These are phyloP conservation scores for Pythium coloratum DNA, from an alignment of 352 stramenopile genomes.

Conservation along the genomic window DNA sequence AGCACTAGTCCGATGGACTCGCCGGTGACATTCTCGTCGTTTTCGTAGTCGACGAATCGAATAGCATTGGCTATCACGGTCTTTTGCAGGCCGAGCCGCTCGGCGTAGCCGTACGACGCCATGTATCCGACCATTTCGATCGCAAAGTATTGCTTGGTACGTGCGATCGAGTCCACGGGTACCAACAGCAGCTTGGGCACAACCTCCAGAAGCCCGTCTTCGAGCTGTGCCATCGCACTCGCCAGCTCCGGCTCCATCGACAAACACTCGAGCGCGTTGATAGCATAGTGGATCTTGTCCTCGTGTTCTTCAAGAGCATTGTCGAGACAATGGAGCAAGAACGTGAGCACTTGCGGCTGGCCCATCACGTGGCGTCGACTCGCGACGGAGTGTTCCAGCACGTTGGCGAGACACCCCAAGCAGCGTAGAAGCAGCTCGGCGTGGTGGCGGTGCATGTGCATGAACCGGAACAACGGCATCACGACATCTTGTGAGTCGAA, in stretches of 20 bases:
- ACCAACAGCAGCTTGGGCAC: slow-evolving; percentile 41
- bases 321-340: slow-evolving; percentile 49
- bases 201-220: slow-evolving; percentile 24
- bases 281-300: slow-evolving; percentile 42
- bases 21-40: slow-evolving; percentile 32
- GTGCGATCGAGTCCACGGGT: slow-evolving; percentile 22
- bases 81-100: slow-evolving; percentile 36
- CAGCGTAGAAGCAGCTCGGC: slow-evolving; percentile 36
- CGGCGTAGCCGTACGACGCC: slow-evolving; percentile 49
- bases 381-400: slow-evolving; percentile 47
- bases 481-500: slow-evolving; percentile 51
- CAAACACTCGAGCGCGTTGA: slow-evolving; percentile 54
- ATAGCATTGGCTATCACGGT: slow-evolving; percentile 41
- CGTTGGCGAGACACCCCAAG: slow-evolving; percentile 50
- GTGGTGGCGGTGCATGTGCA: slow-evolving; percentile 41
- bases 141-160: slow-evolving; percentile 57
- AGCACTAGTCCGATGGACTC: slow-evolving; percentile 38
- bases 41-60: slow-evolving; percentile 39
- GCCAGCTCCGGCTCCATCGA: slow-evolving; percentile 57
- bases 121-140: slow-evolving; percentile 67
- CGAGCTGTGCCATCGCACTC: slow-evolving; percentile 29
- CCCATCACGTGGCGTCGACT: slow-evolving; percentile 43
- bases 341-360: slow-evolving; percentile 33
- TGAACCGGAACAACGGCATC: slow-evolving; percentile 51
- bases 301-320: slow-evolving; percentile 25